These are phyloP conservation scores for Pterocarpus macrocarpus DNA, from an alignment of 306 rosid species.

Conservation along the genomic window DNA sequence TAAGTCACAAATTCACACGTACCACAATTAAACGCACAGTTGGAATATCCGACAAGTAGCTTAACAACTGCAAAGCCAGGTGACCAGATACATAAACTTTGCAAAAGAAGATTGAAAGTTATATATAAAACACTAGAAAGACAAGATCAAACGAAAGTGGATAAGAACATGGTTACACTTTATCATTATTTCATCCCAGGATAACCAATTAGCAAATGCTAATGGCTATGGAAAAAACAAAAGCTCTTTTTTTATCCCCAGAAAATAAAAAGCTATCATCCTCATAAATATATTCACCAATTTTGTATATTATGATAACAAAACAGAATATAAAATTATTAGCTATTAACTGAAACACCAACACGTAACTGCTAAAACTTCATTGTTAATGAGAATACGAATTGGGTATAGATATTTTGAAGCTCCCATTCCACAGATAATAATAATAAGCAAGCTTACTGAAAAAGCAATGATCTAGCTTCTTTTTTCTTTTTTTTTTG, in stretches of 20 bases:
- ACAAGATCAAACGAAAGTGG: slow-evolving; percentile 11
- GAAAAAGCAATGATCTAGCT: slow-evolving; percentile 21
- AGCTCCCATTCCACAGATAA: neutral
- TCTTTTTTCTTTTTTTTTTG: slow-evolving; percentile 3
- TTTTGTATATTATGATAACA: slow-evolving; percentile 13
- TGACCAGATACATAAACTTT: slow-evolving; percentile 43
- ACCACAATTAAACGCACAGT: slow-evolving; percentile 92
- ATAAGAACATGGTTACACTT: slow-evolving; percentile 6
- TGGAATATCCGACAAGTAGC: slow-evolving; percentile 87
- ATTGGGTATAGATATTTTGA: slow-evolving; percentile 2
- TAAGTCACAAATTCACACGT: slow-evolving; percentile 56
- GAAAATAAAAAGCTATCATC: slow-evolving; percentile 23
- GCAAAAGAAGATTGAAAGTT: slow-evolving; percentile 37
- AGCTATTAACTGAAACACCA: slow-evolving; percentile 31
- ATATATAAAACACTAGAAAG: slow-evolving; percentile 9
- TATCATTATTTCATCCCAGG: slow-evolving; percentile 26
- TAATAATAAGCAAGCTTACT: slow-evolving; percentile 5
- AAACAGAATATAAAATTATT: neutral
- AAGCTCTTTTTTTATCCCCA: slow-evolving; percentile 18
- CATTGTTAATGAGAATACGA: slow-evolving; percentile 15
- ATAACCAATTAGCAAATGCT: slow-evolving; percentile 33
- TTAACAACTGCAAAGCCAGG: slow-evolving; percentile 81
- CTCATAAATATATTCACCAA: slow-evolving; percentile 8
- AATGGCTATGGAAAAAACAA: neutral
- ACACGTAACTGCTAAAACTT: slow-evolving; percentile 9